Conservation (phyloP, 768 basidiomycete species). For the Xanthoconium purpureum region DNA sequence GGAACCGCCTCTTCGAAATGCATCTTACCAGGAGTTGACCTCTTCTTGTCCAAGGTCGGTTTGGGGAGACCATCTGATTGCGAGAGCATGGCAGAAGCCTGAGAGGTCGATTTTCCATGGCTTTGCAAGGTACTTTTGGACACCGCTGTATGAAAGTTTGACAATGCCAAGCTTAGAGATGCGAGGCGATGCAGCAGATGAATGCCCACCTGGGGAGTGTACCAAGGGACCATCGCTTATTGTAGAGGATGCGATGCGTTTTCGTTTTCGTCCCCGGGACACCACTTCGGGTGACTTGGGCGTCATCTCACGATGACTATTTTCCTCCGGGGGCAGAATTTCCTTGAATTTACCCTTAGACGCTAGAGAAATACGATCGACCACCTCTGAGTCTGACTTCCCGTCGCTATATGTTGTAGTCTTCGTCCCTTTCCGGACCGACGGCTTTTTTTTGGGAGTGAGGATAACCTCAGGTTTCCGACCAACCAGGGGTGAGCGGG, state of each 20-base stretch:
- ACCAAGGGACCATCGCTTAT: neutral
- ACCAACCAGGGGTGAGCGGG: neutral
- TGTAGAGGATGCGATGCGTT: conserved; percentile 22
- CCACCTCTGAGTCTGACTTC: conserved; percentile 1
- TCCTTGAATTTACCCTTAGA: conserved; percentile 22
- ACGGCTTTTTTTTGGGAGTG: conserved; percentile 2
- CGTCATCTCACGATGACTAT: conserved; percentile 3
- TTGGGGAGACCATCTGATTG: conserved; percentile 2
- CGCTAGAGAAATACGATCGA: neutral
- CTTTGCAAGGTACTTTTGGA: conserved; percentile 7
- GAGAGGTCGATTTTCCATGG: conserved; percentile 7
- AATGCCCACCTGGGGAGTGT: conserved; percentile 22
- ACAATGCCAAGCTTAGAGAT: conserved; percentile 7
- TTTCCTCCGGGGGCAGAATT: neutral
- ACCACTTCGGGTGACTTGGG: conserved; percentile 10
- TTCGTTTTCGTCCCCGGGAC: conserved; percentile 22
- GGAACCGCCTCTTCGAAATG: neutral
- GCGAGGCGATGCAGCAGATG: conserved; percentile 3
- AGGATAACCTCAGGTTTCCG: conserved; percentile 13
- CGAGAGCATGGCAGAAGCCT: neutral
- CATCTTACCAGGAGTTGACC: conserved; percentile 14
- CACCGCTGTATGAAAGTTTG: conserved; percentile 2
- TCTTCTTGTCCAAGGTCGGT: neutral
- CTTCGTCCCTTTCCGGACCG: neutral
- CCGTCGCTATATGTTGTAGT: neutral